A percentile compares a stretch with the other conserved stretches of the same genome.
phyloP scores from a whole-genome alignment of 176 grass and related monocot genomes.

The Chrysopogon serrulatus region DNA sequence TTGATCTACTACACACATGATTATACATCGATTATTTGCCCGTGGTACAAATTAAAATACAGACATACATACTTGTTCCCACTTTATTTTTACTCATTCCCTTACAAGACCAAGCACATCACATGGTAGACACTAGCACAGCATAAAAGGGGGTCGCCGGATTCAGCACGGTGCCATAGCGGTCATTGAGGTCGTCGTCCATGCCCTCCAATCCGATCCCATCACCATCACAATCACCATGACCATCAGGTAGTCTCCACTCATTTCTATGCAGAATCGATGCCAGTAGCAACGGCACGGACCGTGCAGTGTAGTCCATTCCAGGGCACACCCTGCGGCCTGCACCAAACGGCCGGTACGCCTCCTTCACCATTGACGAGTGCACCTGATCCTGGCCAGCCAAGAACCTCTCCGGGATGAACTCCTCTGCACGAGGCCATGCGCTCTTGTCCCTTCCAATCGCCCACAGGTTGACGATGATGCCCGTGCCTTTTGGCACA shows the following conservation, averaged over 20 bases:
- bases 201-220: neutral
- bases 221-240: neutral
- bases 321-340: constrained; percentile 12
- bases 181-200: neutral
- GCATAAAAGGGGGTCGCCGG: neutral
- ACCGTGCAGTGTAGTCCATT: neutral
- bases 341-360: neutral
- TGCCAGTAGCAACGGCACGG: neutral
- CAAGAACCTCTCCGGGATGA: constrained; percentile 19
- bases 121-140: neutral
- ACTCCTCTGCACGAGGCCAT: neutral
- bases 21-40: no score
- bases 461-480: constrained; percentile 28
- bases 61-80: no score
- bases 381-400: neutral
- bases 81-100: no score
- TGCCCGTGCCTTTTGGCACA: neutral
- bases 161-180: constrained; percentile 14
- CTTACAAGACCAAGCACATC: neutral
- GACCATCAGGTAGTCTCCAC: neutral
- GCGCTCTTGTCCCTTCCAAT: neutral
- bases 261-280: neutral
- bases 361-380: neutral
- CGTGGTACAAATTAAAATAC: no score
- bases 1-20: no score